Percentiles rank a stretch among this genome's conserved stretches.
These are phyloP conservation scores for Lecanicillium sp. DNA, from an alignment of 2,329 filamentous ascomycete species.

Conservation along the genomic window DNA sequence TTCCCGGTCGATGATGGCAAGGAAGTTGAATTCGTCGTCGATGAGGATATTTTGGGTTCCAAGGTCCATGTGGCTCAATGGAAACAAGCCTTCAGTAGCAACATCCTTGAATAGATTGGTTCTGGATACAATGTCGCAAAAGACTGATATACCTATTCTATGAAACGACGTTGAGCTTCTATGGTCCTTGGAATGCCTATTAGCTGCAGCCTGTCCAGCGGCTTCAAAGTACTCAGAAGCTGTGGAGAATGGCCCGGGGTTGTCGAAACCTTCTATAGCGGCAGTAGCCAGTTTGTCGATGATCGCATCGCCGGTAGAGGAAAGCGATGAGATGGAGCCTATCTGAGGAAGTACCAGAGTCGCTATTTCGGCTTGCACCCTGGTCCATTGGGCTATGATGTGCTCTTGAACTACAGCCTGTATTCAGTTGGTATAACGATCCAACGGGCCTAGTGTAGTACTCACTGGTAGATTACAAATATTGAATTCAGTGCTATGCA, in stretches of 20 bases:
- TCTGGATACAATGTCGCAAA: slow-evolving; percentile 14
- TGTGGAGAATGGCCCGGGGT: slow-evolving; percentile 13
- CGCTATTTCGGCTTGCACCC: slow-evolving; percentile 14
- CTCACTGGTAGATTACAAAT: slow-evolving; percentile 14
- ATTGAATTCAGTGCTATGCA: slow-evolving; percentile 13
- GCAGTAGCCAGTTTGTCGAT: slow-evolving; percentile 12
- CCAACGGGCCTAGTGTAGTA: not conserved
- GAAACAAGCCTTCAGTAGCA: slow-evolving; percentile 9
- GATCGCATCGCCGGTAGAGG: slow-evolving; percentile 12
- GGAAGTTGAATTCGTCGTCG: slow-evolving; percentile 20
- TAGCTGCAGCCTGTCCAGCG: slow-evolving; percentile 11
- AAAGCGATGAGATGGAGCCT: slow-evolving; percentile 16
- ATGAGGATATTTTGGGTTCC: slow-evolving; percentile 24
- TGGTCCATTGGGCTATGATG: slow-evolving; percentile 16
- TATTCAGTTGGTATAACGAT: not conserved
- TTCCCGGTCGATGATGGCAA: slow-evolving; percentile 24
- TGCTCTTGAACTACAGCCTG: slow-evolving; percentile 12
- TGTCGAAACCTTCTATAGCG: not conserved
- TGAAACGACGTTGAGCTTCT: not conserved
- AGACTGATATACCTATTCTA: slow-evolving; percentile 12
- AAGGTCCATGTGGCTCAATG: slow-evolving; percentile 24
- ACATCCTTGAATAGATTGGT: slow-evolving; percentile 13
- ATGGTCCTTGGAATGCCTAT: not conserved
- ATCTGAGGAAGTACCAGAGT: slow-evolving; percentile 15
- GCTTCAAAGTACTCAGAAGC: slow-evolving; percentile 15